phyloP scores from a whole-genome alignment of 805 yeast species.

The Vanderwaltozyma verrucispora region DNA sequence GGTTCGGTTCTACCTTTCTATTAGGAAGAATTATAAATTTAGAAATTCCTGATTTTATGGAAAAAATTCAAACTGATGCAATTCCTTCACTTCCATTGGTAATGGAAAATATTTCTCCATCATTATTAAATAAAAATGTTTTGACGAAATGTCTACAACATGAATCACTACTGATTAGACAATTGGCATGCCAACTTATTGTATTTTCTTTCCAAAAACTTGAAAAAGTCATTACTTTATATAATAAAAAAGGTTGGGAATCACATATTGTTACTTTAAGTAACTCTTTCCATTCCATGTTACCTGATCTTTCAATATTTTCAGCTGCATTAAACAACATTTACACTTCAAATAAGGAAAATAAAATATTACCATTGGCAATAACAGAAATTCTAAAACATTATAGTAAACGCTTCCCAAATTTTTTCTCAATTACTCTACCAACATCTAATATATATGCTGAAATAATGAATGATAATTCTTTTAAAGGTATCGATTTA shows the following conservation, averaged over 20 bases:
- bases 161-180: slow-evolving; percentile 44
- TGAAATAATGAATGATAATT: slow-evolving; percentile 25
- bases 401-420: slow-evolving; percentile 33
- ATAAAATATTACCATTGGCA: slow-evolving; percentile 40
- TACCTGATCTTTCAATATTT: slow-evolving; percentile 38
- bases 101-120: slow-evolving; percentile 52
- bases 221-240: slow-evolving; percentile 30
- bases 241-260: slow-evolving; percentile 34
- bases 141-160: slow-evolving; percentile 49
- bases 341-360: slow-evolving; percentile 28
- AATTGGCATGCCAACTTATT: slow-evolving; percentile 52
- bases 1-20: slow-evolving; percentile 65
- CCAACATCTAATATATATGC: slow-evolving; percentile 29
- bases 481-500: slow-evolving; percentile 43
- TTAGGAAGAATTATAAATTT: slow-evolving; percentile 49
- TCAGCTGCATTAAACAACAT: slow-evolving; percentile 36
- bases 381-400: slow-evolving; percentile 35
- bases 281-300: slow-evolving; percentile 23
- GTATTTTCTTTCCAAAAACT: slow-evolving; percentile 45
- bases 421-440: slow-evolving; percentile 22
- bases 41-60: slow-evolving; percentile 39
- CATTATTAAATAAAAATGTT: slow-evolving; percentile 47
- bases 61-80: slow-evolving; percentile 18
- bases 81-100: slow-evolving; percentile 32
- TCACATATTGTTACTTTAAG: slow-evolving; percentile 28